Evolutionary conservation across 2,329 filamentous ascomycete genomes (phyloP).

Genomic region (Fusarium keratoplasticum): DNA sequence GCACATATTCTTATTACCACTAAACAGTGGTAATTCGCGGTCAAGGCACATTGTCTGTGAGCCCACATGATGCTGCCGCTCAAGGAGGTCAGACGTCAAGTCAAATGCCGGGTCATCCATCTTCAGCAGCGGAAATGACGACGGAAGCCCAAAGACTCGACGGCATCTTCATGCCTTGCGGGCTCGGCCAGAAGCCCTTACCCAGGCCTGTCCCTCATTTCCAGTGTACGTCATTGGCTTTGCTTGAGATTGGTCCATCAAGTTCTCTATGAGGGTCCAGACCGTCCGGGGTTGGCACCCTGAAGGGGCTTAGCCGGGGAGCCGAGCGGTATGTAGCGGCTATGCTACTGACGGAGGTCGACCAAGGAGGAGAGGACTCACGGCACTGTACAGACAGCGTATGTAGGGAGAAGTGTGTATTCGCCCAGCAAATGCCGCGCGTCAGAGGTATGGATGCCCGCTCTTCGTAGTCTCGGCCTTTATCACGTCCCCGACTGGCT

Average conservation of each 20-base stretch:
- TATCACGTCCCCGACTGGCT: not conserved
- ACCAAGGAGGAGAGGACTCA: constrained; percentile 20
- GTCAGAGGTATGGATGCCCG: not conserved
- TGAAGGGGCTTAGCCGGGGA: constrained; percentile 17
- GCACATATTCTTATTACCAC: not conserved
- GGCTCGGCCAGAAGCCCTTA: constrained; percentile 19
- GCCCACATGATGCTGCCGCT: not conserved
- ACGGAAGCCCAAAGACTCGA: not conserved
- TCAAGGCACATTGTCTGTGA: constrained; percentile 3
- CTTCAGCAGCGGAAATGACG: not conserved
- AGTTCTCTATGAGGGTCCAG: constrained; percentile 38
- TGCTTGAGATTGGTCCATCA: constrained; percentile 26
- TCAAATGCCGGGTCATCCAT: not conserved
- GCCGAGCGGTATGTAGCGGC: constrained; percentile 28
- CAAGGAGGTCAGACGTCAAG: constrained; percentile 1
- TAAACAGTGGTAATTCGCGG: not conserved
- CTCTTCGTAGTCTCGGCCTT: constrained; percentile 12
- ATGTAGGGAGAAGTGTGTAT: constrained; percentile 20
- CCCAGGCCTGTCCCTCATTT: constrained; percentile 13
- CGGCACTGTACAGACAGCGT: not conserved
- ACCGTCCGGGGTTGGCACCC: constrained; percentile 27
- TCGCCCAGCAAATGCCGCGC: constrained; percentile 27
- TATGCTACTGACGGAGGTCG: constrained; percentile 28
- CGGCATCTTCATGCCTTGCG: not conserved
- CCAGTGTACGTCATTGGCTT: constrained; percentile 25